Percentiles rank a stretch among this genome's conserved stretches.
Conservation (phyloP, 441 rosid genomes). For the Geranium incanum region DNA sequence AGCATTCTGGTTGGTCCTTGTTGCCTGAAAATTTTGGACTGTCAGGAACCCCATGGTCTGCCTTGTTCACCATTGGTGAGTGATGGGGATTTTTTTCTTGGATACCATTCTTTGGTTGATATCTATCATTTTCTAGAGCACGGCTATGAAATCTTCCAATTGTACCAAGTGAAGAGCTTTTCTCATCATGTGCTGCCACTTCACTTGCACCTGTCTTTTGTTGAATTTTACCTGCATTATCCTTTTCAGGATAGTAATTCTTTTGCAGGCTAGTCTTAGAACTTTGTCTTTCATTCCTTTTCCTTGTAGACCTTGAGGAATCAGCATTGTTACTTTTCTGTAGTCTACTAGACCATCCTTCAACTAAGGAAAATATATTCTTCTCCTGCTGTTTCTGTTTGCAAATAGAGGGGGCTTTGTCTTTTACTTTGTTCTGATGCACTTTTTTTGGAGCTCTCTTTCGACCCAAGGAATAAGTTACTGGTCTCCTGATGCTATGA, state of each 20-base stretch:
- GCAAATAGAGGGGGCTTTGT: slow-evolving; percentile 31
- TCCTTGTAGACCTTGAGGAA: slow-evolving; percentile 34
- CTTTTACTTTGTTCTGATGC: slow-evolving; percentile 26
- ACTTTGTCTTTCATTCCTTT: slow-evolving; percentile 32
- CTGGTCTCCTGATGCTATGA: slow-evolving; percentile 43
- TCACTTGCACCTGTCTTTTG: slow-evolving; percentile 32
- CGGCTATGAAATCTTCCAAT: slow-evolving; percentile 27
- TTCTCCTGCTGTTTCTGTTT: slow-evolving; percentile 31
- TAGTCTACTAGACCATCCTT: slow-evolving; percentile 33
- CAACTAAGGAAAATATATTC: slow-evolving; percentile 46
- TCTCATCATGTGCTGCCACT: slow-evolving; percentile 31
- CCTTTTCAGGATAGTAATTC: slow-evolving; percentile 31
- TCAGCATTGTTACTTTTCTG: slow-evolving; percentile 28
- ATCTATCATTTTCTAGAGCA: slow-evolving; percentile 22
- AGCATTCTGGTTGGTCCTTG: slow-evolving; percentile 32
- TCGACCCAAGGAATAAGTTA: slow-evolving; percentile 45
- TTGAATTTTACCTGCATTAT: slow-evolving; percentile 32
- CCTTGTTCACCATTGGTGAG: slow-evolving; percentile 22
- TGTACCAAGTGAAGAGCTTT: slow-evolving; percentile 40
- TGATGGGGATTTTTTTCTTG: slow-evolving; percentile 27
- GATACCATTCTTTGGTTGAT: slow-evolving; percentile 26
- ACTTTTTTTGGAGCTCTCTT: slow-evolving; percentile 33
- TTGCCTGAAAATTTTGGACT: slow-evolving; percentile 28
- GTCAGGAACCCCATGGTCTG: slow-evolving; percentile 22
- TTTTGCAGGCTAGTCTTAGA: slow-evolving; percentile 32